These are phyloP conservation scores for Dendrocalamus sinicus DNA, from an alignment of 176 grass and related monocot genomes.

Conservation along the genomic window DNA sequence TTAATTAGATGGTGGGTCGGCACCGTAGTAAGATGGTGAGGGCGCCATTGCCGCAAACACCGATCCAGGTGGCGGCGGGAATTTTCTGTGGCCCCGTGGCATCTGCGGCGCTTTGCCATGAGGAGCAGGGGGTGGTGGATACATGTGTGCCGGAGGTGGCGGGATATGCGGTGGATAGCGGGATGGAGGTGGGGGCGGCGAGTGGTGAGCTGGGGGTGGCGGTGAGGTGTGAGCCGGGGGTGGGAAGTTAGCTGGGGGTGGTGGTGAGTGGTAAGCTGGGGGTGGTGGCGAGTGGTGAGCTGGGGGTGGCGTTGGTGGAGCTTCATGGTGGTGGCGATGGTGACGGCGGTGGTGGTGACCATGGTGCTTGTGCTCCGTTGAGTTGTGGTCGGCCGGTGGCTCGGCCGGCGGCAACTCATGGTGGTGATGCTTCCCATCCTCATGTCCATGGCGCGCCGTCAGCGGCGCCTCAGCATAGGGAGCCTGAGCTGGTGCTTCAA, in stretches of 20 bases:
- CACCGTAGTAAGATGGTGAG: constrained; percentile 15
- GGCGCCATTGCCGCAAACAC: constrained; percentile 4
- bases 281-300: neutral
- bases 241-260: neutral
- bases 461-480: constrained; percentile 6
- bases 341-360: constrained; percentile 30
- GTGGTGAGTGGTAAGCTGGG: neutral
- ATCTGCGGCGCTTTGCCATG: neutral
- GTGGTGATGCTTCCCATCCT: constrained; percentile 15
- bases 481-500: constrained; percentile 8
- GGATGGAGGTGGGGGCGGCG: constrained; percentile 25
- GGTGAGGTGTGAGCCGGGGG: neutral
- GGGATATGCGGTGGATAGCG: constrained; percentile 25
- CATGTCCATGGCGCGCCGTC: neutral
- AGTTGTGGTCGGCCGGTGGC: constrained; percentile 22
- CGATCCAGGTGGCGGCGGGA: neutral
- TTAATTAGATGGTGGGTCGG: constrained; percentile 3
- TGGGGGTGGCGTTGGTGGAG: neutral
- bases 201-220: constrained; percentile 28
- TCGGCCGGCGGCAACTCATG: neutral
- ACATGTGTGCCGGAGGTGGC: neutral
- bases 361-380: constrained; percentile 45
- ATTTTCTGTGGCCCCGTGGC: constrained; percentile 9
- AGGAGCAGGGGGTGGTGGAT: constrained; percentile 3
- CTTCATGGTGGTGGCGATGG: neutral